Conservation (phyloP, 371 early-diverging fungal species). For the Mortierella sp. region DNA sequence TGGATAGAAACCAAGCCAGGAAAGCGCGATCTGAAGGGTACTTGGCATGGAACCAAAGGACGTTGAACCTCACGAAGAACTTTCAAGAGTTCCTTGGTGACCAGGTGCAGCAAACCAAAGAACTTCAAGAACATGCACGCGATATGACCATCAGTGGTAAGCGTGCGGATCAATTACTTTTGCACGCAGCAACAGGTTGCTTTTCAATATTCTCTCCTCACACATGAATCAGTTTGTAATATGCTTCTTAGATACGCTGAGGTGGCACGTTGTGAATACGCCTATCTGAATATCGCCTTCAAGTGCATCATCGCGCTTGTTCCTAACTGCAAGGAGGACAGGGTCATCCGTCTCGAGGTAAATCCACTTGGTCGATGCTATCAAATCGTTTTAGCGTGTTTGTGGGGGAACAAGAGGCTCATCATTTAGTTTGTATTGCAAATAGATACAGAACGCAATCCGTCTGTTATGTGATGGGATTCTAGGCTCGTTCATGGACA, state of each 20-base stretch:
- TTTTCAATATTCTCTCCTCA: neutral
- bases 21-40: slow-evolving; percentile 30
- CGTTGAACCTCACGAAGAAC: slow-evolving; percentile 24
- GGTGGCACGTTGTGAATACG: slow-evolving; percentile 28
- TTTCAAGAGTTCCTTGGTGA: slow-evolving; percentile 23
- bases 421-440: neutral
- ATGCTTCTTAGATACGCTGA: slow-evolving; percentile 34
- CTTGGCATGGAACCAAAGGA: slow-evolving; percentile 23
- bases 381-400: neutral
- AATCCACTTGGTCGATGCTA: no score
- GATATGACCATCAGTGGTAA: slow-evolving; percentile 31
- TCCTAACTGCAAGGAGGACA: slow-evolving; percentile 26
- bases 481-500: slow-evolving; percentile 15
- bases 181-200: no score
- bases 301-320: slow-evolving; percentile 24
- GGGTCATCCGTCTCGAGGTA: slow-evolving; percentile 34
- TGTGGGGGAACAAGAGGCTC: neutral
- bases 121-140: slow-evolving; percentile 12
- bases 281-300: slow-evolving; percentile 21
- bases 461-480: slow-evolving; percentile 27
- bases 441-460: slow-evolving; percentile 12
- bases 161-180: slow-evolving; percentile 10
- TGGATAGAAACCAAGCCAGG: slow-evolving; percentile 30
- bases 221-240: slow-evolving; percentile 26
- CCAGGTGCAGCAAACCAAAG: slow-evolving; percentile 11